phyloP scores from a whole-genome alignment of 2,329 filamentous ascomycete species.

The Fusarium brachygibbosum region DNA sequence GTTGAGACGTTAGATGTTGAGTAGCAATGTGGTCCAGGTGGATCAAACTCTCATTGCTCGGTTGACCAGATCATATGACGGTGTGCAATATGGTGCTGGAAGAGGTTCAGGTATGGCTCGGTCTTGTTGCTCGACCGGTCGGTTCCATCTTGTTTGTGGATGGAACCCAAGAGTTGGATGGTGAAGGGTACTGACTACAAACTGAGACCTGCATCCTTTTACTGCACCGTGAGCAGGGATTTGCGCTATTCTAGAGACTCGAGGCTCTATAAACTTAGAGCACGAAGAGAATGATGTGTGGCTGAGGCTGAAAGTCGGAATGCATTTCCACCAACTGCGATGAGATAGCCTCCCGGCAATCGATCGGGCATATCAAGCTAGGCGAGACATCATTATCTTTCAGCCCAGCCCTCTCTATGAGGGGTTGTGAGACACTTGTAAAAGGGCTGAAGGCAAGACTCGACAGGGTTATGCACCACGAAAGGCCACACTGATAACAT shows the following conservation, averaged over 20 bases:
- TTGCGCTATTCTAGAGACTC: background rate
- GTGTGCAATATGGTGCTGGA: background rate
- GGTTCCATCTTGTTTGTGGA: background rate
- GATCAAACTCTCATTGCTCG: too few relatives aligned
- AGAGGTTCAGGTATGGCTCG: background rate
- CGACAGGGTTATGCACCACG: too few relatives aligned
- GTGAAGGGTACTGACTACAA: background rate
- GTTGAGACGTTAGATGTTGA: background rate
- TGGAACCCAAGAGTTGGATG: background rate
- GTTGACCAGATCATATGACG: background rate
- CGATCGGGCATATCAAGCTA: background rate
- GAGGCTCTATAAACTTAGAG: rapidly evolving
- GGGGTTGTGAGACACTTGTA: background rate
- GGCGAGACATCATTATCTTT: background rate
- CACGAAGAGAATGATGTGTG: background rate
- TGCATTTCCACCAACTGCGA: background rate
- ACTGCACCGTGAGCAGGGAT: background rate
- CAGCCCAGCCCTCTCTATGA: background rate
- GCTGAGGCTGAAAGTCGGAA: background rate
- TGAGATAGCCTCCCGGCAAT: background rate
- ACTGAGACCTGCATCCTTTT: background rate
- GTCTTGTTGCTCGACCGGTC: background rate
- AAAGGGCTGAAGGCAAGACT: background rate
- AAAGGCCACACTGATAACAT: background rate
- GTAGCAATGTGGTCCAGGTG: too few relatives aligned